Evolutionary conservation across 2,329 filamentous ascomycete species (phyloP), one percentile per base, ranked within the genome.

Genomic region (Aschersonia sp.): DNA sequence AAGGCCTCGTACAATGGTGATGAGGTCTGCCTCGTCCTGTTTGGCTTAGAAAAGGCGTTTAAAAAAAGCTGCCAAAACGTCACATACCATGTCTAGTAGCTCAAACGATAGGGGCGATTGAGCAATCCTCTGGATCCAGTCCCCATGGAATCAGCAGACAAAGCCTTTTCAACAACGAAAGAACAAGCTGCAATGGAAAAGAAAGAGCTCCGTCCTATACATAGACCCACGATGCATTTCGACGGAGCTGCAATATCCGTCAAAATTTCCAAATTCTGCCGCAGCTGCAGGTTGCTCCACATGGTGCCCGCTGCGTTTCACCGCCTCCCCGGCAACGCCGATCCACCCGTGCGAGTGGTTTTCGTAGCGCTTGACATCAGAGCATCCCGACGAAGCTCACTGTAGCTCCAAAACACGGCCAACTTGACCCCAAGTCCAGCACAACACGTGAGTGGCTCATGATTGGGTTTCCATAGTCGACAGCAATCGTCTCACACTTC

Each of bases 1-100:
- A 45, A 80, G 70, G n/a, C 71, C 65, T 60, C 74, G 68, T 31
- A 75, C 72, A 48, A 68, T 68, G 59, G 69, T 72, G 56, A 78
- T 68, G 52, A 79, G 69, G 56, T 67, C 56, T 49, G 55, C 54
- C 51, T 58, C 58, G 48, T 58, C 54, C 63, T 67, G 43, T 45
- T 46, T 3, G 45, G 4, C 43, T 49, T 28, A 49, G 40, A 35
- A n/a, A 6, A 5, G 30, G 1, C 31, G 6, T 31, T 10, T 9
- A 20, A 30, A 10, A 9, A 3, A 43, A 43, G 5, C 40, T 31
- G 43, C 9, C 5, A 28, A 29, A 10, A n/a, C 5, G 3, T 35
- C 9, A 45, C 45, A 5, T 50, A 50, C 48, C 48, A 50, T 50
- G 30, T 31, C 31, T 30, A 30, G 41, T 9, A 20, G 5, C 10